Percentiles rank a stretch among this genome's conserved stretches.
Conservation (phyloP, 257 asterid species). For the Jacaranda mimosifolia region DNA sequence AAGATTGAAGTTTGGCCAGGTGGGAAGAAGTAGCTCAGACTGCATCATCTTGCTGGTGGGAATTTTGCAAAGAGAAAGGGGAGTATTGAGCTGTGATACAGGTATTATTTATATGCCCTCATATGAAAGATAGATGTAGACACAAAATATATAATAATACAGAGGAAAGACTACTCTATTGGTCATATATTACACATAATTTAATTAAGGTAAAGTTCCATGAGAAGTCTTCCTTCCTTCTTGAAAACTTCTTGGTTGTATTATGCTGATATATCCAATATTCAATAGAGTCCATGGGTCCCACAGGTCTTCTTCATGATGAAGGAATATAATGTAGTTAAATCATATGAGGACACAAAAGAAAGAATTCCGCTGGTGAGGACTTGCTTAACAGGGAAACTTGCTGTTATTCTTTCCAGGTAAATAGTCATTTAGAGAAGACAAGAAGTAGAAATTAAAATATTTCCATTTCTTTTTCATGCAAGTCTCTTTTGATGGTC, state of each 20-base stretch:
- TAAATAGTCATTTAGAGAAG: background rate
- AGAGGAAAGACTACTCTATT: constrained; percentile 7
- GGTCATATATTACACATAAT: background rate
- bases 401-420: background rate
- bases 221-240: background rate
- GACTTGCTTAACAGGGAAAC: background rate
- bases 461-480: background rate
- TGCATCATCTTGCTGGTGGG: background rate
- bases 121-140: background rate
- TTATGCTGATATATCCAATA: background rate
- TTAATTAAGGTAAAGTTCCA: background rate
- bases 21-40: background rate
- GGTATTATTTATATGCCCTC: background rate
- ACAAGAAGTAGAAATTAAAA: background rate
- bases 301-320: background rate
- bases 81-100: background rate
- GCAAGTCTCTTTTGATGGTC: background rate
- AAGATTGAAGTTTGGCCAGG: background rate
- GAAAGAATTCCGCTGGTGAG: background rate
- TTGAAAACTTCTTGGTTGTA: background rate
- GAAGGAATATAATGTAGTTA: background rate
- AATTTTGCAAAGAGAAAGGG: background rate
- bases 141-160: background rate
- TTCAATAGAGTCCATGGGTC: background rate
- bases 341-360: background rate